Evolutionary conservation across 1,284 basidiomycete species (phyloP).

Genomic region (Grifola frondosa): DNA sequence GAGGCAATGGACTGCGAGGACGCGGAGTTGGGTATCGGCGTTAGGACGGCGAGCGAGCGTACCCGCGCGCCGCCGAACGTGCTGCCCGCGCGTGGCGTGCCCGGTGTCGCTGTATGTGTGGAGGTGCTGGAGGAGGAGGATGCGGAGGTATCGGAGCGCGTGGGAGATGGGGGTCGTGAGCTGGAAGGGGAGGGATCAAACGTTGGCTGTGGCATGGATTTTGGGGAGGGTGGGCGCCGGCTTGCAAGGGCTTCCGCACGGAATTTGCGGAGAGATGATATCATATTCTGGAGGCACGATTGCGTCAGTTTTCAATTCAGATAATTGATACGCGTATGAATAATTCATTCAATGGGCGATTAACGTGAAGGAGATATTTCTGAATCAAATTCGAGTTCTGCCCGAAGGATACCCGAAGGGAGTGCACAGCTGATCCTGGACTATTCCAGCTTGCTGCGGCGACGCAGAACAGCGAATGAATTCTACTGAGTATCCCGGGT

Average conservation of each 20-base stretch:
- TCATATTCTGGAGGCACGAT: constrained; percentile 18
- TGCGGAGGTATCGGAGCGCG: constrained; percentile 40
- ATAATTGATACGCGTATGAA: neutral
- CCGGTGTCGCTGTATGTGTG: constrained; percentile 35
- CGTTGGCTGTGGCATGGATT: constrained; percentile 5
- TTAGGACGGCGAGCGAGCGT: constrained; percentile 15
- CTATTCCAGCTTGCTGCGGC: no score
- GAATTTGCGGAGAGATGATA: constrained; percentile 20
- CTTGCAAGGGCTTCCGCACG: constrained; percentile 18
- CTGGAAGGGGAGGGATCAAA: constrained; percentile 20
- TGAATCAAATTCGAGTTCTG: no score
- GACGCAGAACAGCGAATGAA: no score
- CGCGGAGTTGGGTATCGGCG: constrained; percentile 22
- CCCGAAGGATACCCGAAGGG: no score
- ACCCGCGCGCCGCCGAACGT: constrained; percentile 12
- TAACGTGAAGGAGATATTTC: no score
- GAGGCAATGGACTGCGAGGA: constrained; percentile 30
- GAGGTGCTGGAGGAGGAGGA: constrained; percentile 29
- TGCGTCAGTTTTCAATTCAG: neutral
- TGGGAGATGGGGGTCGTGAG: constrained; percentile 41
- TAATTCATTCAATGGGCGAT: constrained; percentile 5
- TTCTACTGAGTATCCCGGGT: no score
- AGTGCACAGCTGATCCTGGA: no score
- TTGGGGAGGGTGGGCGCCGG: constrained; percentile 27
- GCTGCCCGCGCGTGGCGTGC: constrained; percentile 20